Base-by-base conservation (phyloP, 768 basidiomycete genomes). In the Serendipita vermifera region DNA sequence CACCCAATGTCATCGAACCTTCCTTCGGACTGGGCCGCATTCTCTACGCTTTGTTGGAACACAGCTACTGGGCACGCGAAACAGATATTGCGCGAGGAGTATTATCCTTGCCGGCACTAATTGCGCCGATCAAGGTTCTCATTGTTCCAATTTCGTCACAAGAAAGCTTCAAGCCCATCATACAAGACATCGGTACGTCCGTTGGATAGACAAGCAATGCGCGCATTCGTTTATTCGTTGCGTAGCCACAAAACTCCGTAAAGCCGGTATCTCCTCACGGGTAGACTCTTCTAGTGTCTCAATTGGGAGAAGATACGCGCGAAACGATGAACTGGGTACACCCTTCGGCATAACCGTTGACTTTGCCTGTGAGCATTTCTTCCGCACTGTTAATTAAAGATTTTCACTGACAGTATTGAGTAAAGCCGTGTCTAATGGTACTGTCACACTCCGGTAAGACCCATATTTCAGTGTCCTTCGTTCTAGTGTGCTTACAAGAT, bases 1-100 rank as follows among this genome's bases (percentile, higher is more conserved):
- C 82, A 56, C 96, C 94, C 33, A 98, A 97, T 69, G 96, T 99
- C 69, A 94, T 98, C 68, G 94, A 97, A 68, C 93, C 96, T 22
- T 99, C 96, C 3, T 96, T 97, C 70, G 94, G 96, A 58, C 80
- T 98, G 62, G 94, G 94, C 55, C 90, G 94, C 55, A 96, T 98
- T 64, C 74, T 97, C 41, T 97, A 97, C 69, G 82, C 80, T 27
- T 75, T 98, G 54, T 81, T 99, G 32, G 96, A 99, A 69, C 96
- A 98, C 74, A 82, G 79, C 63, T 99, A 84, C 76, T 98, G 94
- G 96, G 80, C 80, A 58, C 81, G 96, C 66, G 92, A 90, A 65
- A 80, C 87, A 64, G 94, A 97, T 68, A 73, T 87, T 26, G 87
- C 91, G 60, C 86, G 94, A 63, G 86, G 82, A 59, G 91, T 89